Evolutionary conservation across 441 rosid species (phyloP).

Genomic region (Cnidoscolus chayamansa): DNA sequence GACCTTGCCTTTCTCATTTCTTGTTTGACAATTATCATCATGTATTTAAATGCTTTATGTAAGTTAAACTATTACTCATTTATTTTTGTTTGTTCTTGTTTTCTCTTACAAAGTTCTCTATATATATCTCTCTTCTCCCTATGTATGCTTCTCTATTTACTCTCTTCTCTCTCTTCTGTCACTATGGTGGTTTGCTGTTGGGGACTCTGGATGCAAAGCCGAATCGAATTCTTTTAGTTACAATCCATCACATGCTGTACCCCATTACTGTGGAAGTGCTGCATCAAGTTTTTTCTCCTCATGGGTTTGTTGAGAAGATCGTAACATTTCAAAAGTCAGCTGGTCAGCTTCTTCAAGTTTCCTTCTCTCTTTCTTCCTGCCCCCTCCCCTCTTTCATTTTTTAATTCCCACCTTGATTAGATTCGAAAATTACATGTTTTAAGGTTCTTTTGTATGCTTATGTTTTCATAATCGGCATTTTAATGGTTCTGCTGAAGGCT

Average conservation of each 20-base stretch:
- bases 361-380: slow-evolving; percentile 31
- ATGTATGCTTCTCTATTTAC: slow-evolving; percentile 47
- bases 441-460: background rate
- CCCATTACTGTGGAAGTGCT: slow-evolving; percentile 99
- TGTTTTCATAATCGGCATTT: slow-evolving; percentile 18
- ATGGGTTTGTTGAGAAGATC: slow-evolving; percentile 97
- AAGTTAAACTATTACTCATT: slow-evolving; percentile 26
- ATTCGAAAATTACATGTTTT: slow-evolving; percentile 14
- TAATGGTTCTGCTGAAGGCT: slow-evolving; percentile 7
- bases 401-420: slow-evolving; percentile 14
- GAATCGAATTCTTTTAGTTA: slow-evolving; percentile 94
- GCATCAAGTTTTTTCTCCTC: slow-evolving; percentile 95
- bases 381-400: slow-evolving; percentile 14
- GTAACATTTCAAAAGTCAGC: slow-evolving; percentile 99
- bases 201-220: slow-evolving; percentile 79
- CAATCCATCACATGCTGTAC: slow-evolving; percentile 95
- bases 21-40: background rate
- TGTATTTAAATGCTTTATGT: slow-evolving; percentile 7
- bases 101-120: slow-evolving; percentile 27
- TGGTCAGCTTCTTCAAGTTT: slow-evolving; percentile 75
- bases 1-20: slow-evolving; percentile 13
- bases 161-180: slow-evolving; percentile 57
- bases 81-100: slow-evolving; percentile 26
- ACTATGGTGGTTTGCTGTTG: slow-evolving; percentile 58
- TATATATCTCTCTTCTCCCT: slow-evolving; percentile 38